Evolutionary conservation across 2,329 filamentous ascomycete species (phyloP), one percentile per base, ranked within the genome.

Genomic region (Ceratocystis eucalypticola): DNA sequence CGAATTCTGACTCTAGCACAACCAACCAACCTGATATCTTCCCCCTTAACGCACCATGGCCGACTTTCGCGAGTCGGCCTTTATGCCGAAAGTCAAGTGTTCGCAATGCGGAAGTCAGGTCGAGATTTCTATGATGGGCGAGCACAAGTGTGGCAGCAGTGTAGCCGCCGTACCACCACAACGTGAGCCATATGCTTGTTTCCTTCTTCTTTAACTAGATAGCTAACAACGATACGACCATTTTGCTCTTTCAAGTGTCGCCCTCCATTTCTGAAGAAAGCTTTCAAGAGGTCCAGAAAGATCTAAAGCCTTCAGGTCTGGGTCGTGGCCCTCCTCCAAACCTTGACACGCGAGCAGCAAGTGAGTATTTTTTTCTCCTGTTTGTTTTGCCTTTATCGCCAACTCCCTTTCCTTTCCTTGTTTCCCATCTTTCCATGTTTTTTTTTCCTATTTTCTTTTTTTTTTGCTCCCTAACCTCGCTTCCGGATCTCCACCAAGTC

Each of bases 21-120:
- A 22, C n/a, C 15, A n/a, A 20, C 15, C 30, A 25, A 17, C 45
- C 17, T 41, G 37, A 25, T n/a, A 44, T 15, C 22, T 25, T 28
- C 10, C 37, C 20, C 4, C 61, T 48, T 53, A 10, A 48, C 62
- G 48, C 20, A 28, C 41, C 41, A 70, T 70, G 69, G 64, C 69
- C 80, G 76, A 78, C 57, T 74, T 77, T 69, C 79, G 85, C 73
- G 82, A 85, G 74, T 87, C 84, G 74, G 82, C 83, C 75, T 84
- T 92, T 70, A 80, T 94, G 78, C 89, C 91, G 72, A 86, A 86
- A 28, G 89, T 96, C 76, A 96, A 93, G 80, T 96, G 91, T 76
- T 95, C 91, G 65, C 85, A 82, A 77, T 96, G 91, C 74, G 84
- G 85, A 50, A 76, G 79, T 50, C 84, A 92, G 72, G 89, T 96